A percentile compares a stretch with the other conserved stretches of the same genome.
Evolutionary conservation across 2,329 filamentous ascomycete species (phyloP).

Genomic region (Pseudocercospora cruenta): DNA sequence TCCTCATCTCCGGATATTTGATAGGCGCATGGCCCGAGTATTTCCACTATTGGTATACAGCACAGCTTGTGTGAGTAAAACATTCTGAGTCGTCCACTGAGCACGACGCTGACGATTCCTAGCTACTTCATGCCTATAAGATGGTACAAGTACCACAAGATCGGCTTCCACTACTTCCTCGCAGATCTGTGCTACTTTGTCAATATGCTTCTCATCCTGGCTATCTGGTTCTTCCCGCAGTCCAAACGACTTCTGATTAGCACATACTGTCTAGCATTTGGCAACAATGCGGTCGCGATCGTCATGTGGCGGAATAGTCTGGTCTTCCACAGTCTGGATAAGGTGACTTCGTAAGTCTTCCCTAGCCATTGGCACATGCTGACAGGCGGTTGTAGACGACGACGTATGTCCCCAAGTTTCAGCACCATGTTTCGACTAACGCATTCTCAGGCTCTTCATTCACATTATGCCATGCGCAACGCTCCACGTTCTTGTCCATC

Average conservation of each 20-base stretch:
- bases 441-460: conserved; percentile 73
- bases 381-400: conserved; percentile 24
- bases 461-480: conserved; percentile 98
- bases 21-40: conserved; percentile 82
- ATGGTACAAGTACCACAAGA: conserved; percentile 85
- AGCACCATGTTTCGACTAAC: conserved; percentile 7
- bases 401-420: conserved; percentile 24
- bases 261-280: conserved; percentile 88
- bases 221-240: conserved; percentile 85
- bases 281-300: conserved; percentile 96
- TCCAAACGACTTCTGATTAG: conserved; percentile 92
- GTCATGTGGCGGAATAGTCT: conserved; percentile 99
- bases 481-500: conserved; percentile 87
- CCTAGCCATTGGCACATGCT: conserved; percentile 14
- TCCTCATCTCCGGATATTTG: conserved; percentile 93
- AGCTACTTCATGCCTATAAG: conserved; percentile 97
- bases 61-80: conserved; percentile 38
- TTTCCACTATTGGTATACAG: conserved; percentile 85
- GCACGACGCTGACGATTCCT: conserved; percentile 21
- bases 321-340: conserved; percentile 98
- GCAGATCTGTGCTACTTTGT: conserved; percentile 98
- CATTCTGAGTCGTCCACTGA: not conserved
- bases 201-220: conserved; percentile 80
- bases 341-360: conserved; percentile 73
- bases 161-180: conserved; percentile 95